phyloP scores from a whole-genome alignment of 225 moss, liverwort and hornwort species.

The Physcomitrellopsis africana region DNA sequence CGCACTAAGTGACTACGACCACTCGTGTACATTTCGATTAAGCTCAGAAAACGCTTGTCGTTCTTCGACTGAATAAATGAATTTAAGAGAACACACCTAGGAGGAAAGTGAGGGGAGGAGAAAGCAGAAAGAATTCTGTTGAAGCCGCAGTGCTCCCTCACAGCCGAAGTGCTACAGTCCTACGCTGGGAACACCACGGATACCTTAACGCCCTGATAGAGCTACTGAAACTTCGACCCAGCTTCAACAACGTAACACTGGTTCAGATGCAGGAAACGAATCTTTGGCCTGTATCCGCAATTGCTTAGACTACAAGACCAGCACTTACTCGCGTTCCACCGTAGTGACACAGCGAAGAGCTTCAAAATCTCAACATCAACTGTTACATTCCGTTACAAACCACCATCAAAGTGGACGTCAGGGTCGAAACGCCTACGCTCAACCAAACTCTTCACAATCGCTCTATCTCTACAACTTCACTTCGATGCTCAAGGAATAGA shows the following conservation, averaged over 20 bases:
- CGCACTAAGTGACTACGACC: not conserved
- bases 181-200: not conserved
- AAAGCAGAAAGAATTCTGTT: conserved; percentile 7
- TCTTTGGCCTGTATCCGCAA: not conserved
- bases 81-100: not conserved
- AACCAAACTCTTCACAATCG: not conserved
- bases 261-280: conserved; percentile 8
- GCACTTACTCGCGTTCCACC: conserved; percentile 22
- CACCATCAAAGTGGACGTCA: conserved; percentile 11
- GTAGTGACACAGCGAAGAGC: conserved; percentile 12
- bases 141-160: conserved; percentile 20
- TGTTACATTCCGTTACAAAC: conserved; percentile 21
- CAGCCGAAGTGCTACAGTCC: conserved; percentile 11
- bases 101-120: not conserved
- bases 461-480: conserved; percentile 15
- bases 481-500: conserved; percentile 15
- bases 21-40: conserved; percentile 15
- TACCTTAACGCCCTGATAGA: conserved; percentile 20
- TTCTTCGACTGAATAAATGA: conserved; percentile 11
- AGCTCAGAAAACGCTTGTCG: not conserved
- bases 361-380: conserved; percentile 19
- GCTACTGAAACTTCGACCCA: not conserved
- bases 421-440: conserved; percentile 14
- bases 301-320: conserved; percentile 9
- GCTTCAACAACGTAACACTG: conserved; percentile 17